phyloP scores from a whole-genome alignment of 306 rosid species.

The Canavalia ensiformis region DNA sequence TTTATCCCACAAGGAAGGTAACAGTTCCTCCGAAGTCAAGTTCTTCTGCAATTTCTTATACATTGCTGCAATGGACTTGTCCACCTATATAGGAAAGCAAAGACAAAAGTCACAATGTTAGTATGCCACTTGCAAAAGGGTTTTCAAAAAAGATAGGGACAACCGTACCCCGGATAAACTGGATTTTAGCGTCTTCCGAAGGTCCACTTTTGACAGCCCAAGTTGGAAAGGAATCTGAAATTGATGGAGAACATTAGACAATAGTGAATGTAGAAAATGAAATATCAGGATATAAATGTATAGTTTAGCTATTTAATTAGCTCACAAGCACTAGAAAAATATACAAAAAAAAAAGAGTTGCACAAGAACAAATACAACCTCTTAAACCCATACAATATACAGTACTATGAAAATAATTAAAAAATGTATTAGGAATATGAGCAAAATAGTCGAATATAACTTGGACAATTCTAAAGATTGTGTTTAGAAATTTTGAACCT shows the following conservation, averaged over 20 bases:
- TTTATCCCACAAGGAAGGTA: constrained; percentile 97
- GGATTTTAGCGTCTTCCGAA: constrained; percentile 86
- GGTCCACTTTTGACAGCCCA: constrained; percentile 86
- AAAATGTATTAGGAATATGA: background rate
- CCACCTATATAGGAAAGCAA: constrained; percentile 65
- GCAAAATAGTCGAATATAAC: background rate
- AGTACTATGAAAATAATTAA: background rate
- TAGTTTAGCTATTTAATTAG: background rate
- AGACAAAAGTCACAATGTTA: constrained; percentile 24
- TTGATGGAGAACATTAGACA: constrained; percentile 42
- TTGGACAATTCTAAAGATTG: background rate
- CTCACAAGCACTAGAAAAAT: background rate
- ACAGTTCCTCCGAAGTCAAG: constrained; percentile 92
- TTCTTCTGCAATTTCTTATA: constrained; percentile 96
- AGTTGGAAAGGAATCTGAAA: constrained; percentile 97
- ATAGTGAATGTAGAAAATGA: constrained; percentile 8
- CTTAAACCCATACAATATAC: no score
- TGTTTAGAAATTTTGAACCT: background rate
- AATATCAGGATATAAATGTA: constrained; percentile 26
- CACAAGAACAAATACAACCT: constrained; percentile 2
- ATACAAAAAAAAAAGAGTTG: background rate
- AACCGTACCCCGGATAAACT: constrained; percentile 89
- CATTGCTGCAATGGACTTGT: constrained; percentile 84
- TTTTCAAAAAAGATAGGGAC: constrained; percentile 20
- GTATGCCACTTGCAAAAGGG: constrained; percentile 18